Evolutionary conservation across 495 filamentous ascomycete genomes (phyloP).

Genomic region (Hypoxylon rickii): DNA sequence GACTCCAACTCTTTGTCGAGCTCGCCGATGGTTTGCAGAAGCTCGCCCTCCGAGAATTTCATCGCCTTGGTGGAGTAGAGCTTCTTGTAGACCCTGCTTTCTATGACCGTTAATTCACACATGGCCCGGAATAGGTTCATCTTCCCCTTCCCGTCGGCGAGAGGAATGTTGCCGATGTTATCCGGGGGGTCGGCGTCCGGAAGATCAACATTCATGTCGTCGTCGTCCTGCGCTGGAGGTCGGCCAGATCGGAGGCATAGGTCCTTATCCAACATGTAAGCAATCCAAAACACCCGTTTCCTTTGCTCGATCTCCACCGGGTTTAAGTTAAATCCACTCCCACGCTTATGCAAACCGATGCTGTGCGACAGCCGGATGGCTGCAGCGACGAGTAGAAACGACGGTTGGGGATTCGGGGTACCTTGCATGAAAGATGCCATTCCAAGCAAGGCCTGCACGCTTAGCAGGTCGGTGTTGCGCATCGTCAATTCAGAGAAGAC

Average conservation of each 20-base stretch:
- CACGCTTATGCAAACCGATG: constrained; percentile 93
- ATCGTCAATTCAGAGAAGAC: constrained; percentile 90
- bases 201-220: constrained; percentile 97
- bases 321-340: constrained; percentile 88
- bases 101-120: constrained; percentile 88
- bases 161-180: constrained; percentile 89
- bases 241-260: constrained; percentile 90
- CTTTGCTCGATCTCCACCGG: constrained; percentile 91
- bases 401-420: constrained; percentile 94
- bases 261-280: constrained; percentile 94
- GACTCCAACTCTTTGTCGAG: constrained; percentile 90
- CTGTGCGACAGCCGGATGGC: constrained; percentile 91
- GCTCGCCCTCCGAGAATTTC: constrained; percentile 88
- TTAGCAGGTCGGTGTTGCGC: constrained; percentile 93
- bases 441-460: constrained; percentile 93
- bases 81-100: constrained; percentile 91
- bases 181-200: constrained; percentile 90
- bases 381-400: constrained; percentile 90
- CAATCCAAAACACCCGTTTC: constrained; percentile 98
- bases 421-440: constrained; percentile 97
- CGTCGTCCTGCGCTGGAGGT: constrained; percentile 93
- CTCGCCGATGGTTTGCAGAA: constrained; percentile 94
- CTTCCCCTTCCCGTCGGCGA: constrained; percentile 88
- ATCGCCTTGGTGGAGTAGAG: constrained; percentile 92
- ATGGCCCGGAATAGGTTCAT: constrained; percentile 92